A percentile compares a stretch with the other conserved stretches of the same genome.
phyloP scores from a whole-genome alignment of 345 rosid species.

The Rubroshorea leprosula region DNA sequence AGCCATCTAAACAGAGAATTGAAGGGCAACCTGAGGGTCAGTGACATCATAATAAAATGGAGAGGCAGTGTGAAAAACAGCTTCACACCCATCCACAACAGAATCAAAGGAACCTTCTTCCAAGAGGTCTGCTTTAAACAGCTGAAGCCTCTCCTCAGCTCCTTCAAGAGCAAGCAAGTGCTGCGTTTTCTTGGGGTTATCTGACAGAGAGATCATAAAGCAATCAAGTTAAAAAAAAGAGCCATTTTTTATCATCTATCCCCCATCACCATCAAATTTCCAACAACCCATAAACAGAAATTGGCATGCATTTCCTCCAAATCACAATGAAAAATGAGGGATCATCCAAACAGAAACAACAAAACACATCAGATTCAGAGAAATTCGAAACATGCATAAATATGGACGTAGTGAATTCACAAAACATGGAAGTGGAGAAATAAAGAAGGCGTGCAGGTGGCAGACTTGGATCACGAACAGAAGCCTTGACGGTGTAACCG shows the following conservation, averaged over 20 bases:
- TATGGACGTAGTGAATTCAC: too few species aligned
- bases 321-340: too few species aligned
- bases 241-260: too few species aligned
- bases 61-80: slow-evolving; percentile 87
- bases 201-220: slow-evolving; percentile 22
- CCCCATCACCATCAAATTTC: too few species aligned
- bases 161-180: slow-evolving; percentile 66
- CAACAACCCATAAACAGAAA: too few species aligned
- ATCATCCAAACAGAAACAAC: too few species aligned
- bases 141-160: slow-evolving; percentile 62
- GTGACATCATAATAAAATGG: slow-evolving; percentile 64
- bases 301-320: too few species aligned
- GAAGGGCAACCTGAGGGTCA: slow-evolving; percentile 69
- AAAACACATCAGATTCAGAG: too few species aligned
- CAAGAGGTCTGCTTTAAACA: slow-evolving; percentile 71
- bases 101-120: slow-evolving; percentile 77
- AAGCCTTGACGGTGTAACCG: slow-evolving; percentile 77
- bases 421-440: too few species aligned
- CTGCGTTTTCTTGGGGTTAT: slow-evolving; percentile 61
- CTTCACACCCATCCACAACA: slow-evolving; percentile 59
- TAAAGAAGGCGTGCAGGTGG: slow-evolving; percentile 17
- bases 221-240: neutral
- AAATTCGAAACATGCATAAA: too few species aligned
- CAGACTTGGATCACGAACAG: slow-evolving; percentile 78
- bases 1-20: neutral